A percentile compares a stretch with the other conserved stretches of the same genome.
phyloP scores from a whole-genome alignment of 1,284 basidiomycete genomes.

The Rhodotorula sp. region DNA sequence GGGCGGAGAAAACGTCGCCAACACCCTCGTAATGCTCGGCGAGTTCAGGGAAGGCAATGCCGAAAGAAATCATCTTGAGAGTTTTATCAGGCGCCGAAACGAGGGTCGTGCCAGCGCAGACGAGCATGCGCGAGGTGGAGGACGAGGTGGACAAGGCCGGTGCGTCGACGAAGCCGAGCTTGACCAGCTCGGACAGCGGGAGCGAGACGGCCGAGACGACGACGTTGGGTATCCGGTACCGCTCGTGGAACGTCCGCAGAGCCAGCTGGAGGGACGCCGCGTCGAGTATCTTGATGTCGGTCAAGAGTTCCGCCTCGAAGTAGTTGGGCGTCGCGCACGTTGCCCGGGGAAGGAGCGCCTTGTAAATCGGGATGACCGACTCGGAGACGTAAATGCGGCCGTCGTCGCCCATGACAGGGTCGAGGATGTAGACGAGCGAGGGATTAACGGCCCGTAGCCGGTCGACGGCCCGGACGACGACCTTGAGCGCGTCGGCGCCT shows the following conservation, averaged over 20 bases:
- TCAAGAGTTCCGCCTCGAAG: conserved; percentile 89
- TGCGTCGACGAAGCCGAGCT: conserved; percentile 25
- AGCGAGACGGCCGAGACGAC: conserved; percentile 81
- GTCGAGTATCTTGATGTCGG: conserved; percentile 66
- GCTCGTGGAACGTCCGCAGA: conserved; percentile 68
- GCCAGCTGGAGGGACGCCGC: conserved; percentile 65
- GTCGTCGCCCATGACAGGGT: conserved; percentile 79
- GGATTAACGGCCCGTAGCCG: conserved; percentile 60
- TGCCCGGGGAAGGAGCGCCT: conserved; percentile 66
- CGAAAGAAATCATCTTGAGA: conserved; percentile 54
- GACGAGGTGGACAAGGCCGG: not conserved
- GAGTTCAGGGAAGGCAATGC: conserved; percentile 71
- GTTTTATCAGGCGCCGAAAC: conserved; percentile 21
- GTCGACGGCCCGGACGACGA: conserved; percentile 63
- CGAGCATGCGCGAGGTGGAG: conserved; percentile 56
- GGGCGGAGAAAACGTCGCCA: conserved; percentile 93
- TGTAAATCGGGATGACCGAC: conserved; percentile 86
- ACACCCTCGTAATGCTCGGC: conserved; percentile 94
- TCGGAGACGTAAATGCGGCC: conserved; percentile 82
- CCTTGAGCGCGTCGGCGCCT: conserved; percentile 70
- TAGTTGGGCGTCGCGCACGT: conserved; percentile 96
- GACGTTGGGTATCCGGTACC: conserved; percentile 75
- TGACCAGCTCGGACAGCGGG: conserved; percentile 44
- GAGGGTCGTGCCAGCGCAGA: conserved; percentile 70
- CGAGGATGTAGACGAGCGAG: conserved; percentile 63